These are phyloP conservation scores for Dictyostelium intermedium DNA, from an alignment of 78 protist species.

Conservation along the genomic window DNA sequence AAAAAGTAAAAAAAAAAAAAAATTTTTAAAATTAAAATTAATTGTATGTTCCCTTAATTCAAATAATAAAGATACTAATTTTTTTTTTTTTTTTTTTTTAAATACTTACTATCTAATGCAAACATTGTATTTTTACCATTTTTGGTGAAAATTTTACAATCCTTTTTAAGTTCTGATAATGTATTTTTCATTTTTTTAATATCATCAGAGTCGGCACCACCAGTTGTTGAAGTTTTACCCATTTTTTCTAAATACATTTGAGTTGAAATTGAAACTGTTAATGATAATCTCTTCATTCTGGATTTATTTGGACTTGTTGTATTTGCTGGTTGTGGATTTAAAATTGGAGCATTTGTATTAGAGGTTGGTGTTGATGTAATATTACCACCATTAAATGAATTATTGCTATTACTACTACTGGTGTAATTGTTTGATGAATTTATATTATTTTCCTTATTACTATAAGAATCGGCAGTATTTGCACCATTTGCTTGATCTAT, in stretches of 20 bases:
- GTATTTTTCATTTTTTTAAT: slow-evolving; percentile 25
- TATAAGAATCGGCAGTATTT: background rate
- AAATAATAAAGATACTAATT: no score
- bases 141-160: slow-evolving; percentile 12
- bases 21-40: no score
- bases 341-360: background rate
- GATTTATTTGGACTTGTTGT: slow-evolving; percentile 33
- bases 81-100: no score
- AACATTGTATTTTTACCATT: background rate
- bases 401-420: background rate
- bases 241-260: slow-evolving; percentile 68
- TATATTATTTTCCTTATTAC: background rate
- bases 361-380: background rate
- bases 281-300: slow-evolving; percentile 51
- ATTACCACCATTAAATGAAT: background rate
- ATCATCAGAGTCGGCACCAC: slow-evolving; percentile 23
- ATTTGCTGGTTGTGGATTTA: background rate
- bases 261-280: slow-evolving; percentile 66
- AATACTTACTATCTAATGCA: slow-evolving; percentile 33
- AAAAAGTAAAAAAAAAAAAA: background rate
- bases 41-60: no score
- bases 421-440: no score
- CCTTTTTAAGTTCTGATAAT: slow-evolving; percentile 25
- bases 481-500: background rate
- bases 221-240: background rate